Base-by-base conservation (phyloP, 2,329 filamentous ascomycete species). In the Aspergillus sergii region DNA sequence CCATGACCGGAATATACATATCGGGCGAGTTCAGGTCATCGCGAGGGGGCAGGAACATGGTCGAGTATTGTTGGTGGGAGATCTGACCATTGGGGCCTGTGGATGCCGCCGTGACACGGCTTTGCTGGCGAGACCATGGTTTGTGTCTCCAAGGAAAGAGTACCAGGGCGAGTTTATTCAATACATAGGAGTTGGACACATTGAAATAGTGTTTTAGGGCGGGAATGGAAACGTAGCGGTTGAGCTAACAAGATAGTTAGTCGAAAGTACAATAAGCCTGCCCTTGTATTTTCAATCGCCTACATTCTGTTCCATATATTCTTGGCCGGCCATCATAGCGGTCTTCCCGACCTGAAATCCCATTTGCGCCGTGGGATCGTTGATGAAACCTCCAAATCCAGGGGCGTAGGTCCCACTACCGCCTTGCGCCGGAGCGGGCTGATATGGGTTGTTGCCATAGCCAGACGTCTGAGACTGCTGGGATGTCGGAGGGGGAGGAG, bases 1-100 rank as follows among this genome's bases (percentile, higher is more conserved):
- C 94, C 95, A 99, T 99, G 73, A 96, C 91, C 63, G 94, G 94
- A 72, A 99, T 99, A 82, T 99, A 99, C 94, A 99, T 98, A 80
- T 99, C 95, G 19, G 96, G 95, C 68, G 93, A 96, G 81, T 99
- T 99, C 79, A 98, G 85, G 75, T 99, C 95, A 78, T 99, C 94
- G 68, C 95, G 87, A 2, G 95, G 95, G 6, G 95, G 93, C 9
- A 97, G 86, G 79, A 95, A 99, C 75, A 80, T 81, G 61, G 80
- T 82, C 34, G 78, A 80, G 67, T 83, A 82, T 69, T 82, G 77
- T 73, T 81, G 76, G 77, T 82, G 87, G 57, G 90, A 86, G 74
- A 86, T 88, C 61, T 89, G 87, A 23, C 89, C 88, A 61, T 89
- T 85, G 6, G 79, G 77, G 6, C 76, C 75, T 19, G 79, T 72